Evolutionary conservation across 768 basidiomycete genomes (phyloP).

Genomic region (Megacollybia marginata): DNA sequence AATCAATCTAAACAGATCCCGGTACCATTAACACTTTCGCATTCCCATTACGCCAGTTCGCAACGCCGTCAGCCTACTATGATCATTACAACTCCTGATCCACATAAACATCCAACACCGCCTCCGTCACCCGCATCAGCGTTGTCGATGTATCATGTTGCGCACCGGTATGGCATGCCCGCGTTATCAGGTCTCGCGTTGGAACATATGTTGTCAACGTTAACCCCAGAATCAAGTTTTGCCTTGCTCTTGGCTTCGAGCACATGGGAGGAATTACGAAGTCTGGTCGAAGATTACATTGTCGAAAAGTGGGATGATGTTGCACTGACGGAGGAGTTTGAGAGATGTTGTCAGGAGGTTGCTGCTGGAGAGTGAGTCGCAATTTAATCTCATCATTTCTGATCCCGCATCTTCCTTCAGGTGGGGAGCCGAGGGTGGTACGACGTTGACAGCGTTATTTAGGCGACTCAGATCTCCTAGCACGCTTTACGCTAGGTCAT

Average conservation of each 20-base stretch:
- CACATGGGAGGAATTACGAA: slow-evolving; percentile 57
- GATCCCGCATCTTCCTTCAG: slow-evolving; percentile 22
- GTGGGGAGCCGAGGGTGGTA: slow-evolving; percentile 68
- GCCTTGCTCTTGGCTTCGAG: slow-evolving; percentile 62
- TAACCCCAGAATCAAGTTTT: slow-evolving; percentile 62
- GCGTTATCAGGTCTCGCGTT: slow-evolving; percentile 58
- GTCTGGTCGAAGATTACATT: slow-evolving; percentile 56
- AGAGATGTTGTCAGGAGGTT: slow-evolving; percentile 63
- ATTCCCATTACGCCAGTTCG: slow-evolving; percentile 38
- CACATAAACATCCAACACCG: slow-evolving; percentile 64
- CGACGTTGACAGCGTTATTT: slow-evolving; percentile 59
- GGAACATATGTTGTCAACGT: slow-evolving; percentile 65
- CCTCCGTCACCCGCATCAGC: slow-evolving; percentile 62
- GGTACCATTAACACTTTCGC: slow-evolving; percentile 26
- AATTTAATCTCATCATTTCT: not conserved
- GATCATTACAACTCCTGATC: slow-evolving; percentile 40
- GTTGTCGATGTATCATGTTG: slow-evolving; percentile 67
- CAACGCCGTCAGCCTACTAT: slow-evolving; percentile 29
- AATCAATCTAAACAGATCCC: slow-evolving; percentile 32
- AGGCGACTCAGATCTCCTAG: slow-evolving; percentile 57
- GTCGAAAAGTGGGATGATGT: slow-evolving; percentile 75
- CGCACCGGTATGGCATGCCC: slow-evolving; percentile 68
- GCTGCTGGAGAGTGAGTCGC: slow-evolving; percentile 62
- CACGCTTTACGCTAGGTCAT: slow-evolving; percentile 1
- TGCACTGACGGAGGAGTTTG: slow-evolving; percentile 54